Conservation (phyloP, 2,329 filamentous ascomycete species). For the Passalora sequoiae region DNA sequence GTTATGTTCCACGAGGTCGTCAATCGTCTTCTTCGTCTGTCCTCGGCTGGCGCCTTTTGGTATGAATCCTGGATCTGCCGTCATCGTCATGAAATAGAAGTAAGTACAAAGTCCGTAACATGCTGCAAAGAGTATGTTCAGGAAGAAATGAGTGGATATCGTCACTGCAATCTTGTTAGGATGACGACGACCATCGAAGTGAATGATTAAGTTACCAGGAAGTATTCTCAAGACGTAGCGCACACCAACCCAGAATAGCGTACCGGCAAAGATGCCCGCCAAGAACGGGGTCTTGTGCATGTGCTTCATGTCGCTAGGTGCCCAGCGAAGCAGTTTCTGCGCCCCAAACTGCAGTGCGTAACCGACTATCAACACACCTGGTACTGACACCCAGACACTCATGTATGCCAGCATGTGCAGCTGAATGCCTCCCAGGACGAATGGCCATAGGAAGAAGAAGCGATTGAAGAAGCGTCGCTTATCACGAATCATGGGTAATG, state of each 20-base stretch:
- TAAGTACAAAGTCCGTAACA: slow-evolving; percentile 66
- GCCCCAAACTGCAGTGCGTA: slow-evolving; percentile 73
- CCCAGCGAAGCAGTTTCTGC: slow-evolving; percentile 72
- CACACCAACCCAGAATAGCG: slow-evolving; percentile 73
- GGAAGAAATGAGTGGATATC: slow-evolving; percentile 60
- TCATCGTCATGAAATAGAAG: slow-evolving; percentile 84
- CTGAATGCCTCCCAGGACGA: slow-evolving; percentile 65
- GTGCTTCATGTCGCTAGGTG: slow-evolving; percentile 79
- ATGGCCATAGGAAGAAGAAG: slow-evolving; percentile 88
- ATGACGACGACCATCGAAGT: slow-evolving; percentile 2
- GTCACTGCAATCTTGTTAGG: slow-evolving; percentile 50
- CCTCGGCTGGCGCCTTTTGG: slow-evolving; percentile 85
- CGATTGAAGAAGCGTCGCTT: slow-evolving; percentile 71
- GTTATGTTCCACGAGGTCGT: slow-evolving; percentile 76
- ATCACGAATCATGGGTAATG: slow-evolving; percentile 70
- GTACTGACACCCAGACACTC: slow-evolving; percentile 70
- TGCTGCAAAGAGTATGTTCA: slow-evolving; percentile 69
- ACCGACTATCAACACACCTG: slow-evolving; percentile 59
- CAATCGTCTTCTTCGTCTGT: slow-evolving; percentile 82
- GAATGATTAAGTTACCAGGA: slow-evolving; percentile 52
- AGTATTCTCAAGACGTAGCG: slow-evolving; percentile 72
- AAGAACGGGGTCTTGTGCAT: slow-evolving; percentile 92
- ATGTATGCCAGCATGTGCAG: slow-evolving; percentile 68
- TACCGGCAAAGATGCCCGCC: slow-evolving; percentile 84
- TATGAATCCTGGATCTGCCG: slow-evolving; percentile 84